These are phyloP conservation scores for Leishmania amazonensis DNA, from an alignment of 208 protist genomes.

Conservation along the genomic window DNA sequence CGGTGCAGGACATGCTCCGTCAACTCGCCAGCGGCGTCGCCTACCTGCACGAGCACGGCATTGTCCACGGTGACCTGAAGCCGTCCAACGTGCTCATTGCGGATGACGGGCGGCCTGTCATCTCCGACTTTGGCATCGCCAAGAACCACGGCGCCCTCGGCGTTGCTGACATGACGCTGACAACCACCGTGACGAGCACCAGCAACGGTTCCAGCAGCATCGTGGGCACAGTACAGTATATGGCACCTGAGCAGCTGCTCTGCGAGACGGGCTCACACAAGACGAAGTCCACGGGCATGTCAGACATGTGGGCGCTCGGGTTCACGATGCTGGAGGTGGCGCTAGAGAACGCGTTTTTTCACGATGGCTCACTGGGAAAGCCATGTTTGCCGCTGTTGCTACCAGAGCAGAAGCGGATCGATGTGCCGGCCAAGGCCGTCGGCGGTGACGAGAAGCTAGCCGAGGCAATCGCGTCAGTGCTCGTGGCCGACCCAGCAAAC, in stretches of 20 bases:
- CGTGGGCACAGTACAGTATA: constrained; percentile 54
- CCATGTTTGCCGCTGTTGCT: constrained; percentile 43
- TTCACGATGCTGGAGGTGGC: constrained; percentile 57
- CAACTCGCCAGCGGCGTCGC: constrained; percentile 65
- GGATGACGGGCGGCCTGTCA: constrained; percentile 56
- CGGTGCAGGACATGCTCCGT: constrained; percentile 68
- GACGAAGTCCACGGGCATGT: constrained; percentile 36
- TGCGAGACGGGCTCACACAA: constrained; percentile 12
- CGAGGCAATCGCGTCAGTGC: constrained; percentile 39
- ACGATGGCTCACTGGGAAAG: constrained; percentile 29
- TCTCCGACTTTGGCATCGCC: constrained; percentile 87
- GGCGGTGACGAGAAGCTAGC: constrained; percentile 69
- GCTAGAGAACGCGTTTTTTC: constrained; percentile 61
- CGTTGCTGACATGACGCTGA: constrained; percentile 44
- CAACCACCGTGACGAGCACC: constrained; percentile 32
- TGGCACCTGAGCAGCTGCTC: constrained; percentile 67
- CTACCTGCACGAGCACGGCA: constrained; percentile 78
- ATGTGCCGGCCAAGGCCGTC: constrained; percentile 43
- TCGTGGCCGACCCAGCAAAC: constrained; percentile 36
- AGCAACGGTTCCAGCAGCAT: constrained; percentile 10
- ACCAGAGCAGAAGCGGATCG: constrained; percentile 32
- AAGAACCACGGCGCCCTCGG: constrained; percentile 49
- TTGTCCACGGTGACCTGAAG: constrained; percentile 80
- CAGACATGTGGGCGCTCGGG: constrained; percentile 70
- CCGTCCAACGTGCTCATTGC: constrained; percentile 78